Evolutionary conservation across 1,284 basidiomycete genomes (phyloP).

Genomic region (Moniliella sp.): DNA sequence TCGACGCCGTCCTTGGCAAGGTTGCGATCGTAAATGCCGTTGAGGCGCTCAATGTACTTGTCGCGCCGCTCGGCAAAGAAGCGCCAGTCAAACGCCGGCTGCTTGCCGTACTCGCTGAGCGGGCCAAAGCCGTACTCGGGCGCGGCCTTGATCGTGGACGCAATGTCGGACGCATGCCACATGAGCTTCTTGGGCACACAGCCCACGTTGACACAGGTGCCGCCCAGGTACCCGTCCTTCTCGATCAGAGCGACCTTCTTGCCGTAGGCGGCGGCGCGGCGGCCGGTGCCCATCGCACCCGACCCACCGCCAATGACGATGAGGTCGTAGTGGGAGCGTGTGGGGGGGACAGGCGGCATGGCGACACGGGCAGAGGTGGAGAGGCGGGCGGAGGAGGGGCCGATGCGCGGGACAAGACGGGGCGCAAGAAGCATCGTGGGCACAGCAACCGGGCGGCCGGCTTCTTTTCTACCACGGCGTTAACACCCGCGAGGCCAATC

Average conservation of each 20-base stretch:
- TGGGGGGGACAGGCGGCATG: slow-evolving; percentile 27
- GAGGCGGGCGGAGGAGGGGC: too few species aligned
- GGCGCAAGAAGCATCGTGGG: too few species aligned
- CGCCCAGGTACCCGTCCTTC: slow-evolving; percentile 53
- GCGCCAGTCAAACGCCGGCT: slow-evolving; percentile 58
- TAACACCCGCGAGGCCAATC: too few species aligned
- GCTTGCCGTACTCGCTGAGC: neutral
- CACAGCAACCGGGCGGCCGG: too few species aligned
- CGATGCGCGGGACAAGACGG: too few species aligned
- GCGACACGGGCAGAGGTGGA: slow-evolving; percentile 2
- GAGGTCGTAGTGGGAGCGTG: slow-evolving; percentile 23
- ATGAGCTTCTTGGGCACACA: slow-evolving; percentile 51
- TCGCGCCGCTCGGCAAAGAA: slow-evolving; percentile 81
- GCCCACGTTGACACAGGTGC: slow-evolving; percentile 77
- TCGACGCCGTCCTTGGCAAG: slow-evolving; percentile 72
- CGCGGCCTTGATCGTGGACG: slow-evolving; percentile 55
- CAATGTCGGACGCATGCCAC: slow-evolving; percentile 84
- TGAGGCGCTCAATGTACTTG: slow-evolving; percentile 72
- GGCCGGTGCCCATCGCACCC: slow-evolving; percentile 30
- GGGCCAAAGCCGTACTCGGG: slow-evolving; percentile 53
- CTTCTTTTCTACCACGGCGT: too few species aligned
- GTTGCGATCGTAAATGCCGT: slow-evolving; percentile 66
- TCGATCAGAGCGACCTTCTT: slow-evolving; percentile 83
- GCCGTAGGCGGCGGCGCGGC: slow-evolving; percentile 66
- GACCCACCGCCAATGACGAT: slow-evolving; percentile 32